Percentiles rank a stretch among this genome's conserved stretches.
phyloP scores from a whole-genome alignment of 495 filamentous ascomycete genomes.

The Aspergillus steynii region DNA sequence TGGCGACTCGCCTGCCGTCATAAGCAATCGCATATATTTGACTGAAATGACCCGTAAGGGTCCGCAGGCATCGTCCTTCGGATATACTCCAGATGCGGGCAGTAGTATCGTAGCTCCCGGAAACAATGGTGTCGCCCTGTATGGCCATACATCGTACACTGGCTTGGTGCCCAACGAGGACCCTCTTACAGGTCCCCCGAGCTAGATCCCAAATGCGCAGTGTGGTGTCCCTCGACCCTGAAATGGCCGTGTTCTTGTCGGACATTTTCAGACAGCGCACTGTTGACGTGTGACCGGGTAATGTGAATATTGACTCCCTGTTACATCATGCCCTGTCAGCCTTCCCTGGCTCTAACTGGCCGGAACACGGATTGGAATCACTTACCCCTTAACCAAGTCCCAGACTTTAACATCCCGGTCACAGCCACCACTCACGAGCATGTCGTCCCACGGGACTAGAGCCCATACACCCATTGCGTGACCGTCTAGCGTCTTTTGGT shows the following conservation, averaged over 20 bases:
- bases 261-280: slow-evolving; percentile 98
- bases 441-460: slow-evolving; percentile 98
- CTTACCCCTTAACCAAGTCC: slow-evolving; percentile 95
- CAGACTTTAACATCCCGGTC: slow-evolving; percentile 96
- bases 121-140: slow-evolving; percentile 92
- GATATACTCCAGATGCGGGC: slow-evolving; percentile 97
- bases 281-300: slow-evolving; percentile 93
- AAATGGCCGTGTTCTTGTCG: slow-evolving; percentile 88
- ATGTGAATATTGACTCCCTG: slow-evolving; percentile 66
- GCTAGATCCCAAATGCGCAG: slow-evolving; percentile 92
- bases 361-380: not conserved
- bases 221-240: slow-evolving; percentile 92
- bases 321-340: not conserved
- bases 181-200: slow-evolving; percentile 81
- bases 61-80: slow-evolving; percentile 85
- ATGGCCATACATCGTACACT: slow-evolving; percentile 96
- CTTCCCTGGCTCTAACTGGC: not conserved
- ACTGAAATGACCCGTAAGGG: slow-evolving; percentile 93
- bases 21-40: slow-evolving; percentile 99
- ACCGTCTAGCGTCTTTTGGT: slow-evolving; percentile 85
- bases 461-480: slow-evolving; percentile 99
- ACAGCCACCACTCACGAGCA: slow-evolving; percentile 92
- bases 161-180: slow-evolving; percentile 94
- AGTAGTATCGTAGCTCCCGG: slow-evolving; percentile 95
- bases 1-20: slow-evolving; percentile 90